These are phyloP conservation scores for Lactarius psammicola DNA, from an alignment of 768 basidiomycete species.

Conservation along the genomic window DNA sequence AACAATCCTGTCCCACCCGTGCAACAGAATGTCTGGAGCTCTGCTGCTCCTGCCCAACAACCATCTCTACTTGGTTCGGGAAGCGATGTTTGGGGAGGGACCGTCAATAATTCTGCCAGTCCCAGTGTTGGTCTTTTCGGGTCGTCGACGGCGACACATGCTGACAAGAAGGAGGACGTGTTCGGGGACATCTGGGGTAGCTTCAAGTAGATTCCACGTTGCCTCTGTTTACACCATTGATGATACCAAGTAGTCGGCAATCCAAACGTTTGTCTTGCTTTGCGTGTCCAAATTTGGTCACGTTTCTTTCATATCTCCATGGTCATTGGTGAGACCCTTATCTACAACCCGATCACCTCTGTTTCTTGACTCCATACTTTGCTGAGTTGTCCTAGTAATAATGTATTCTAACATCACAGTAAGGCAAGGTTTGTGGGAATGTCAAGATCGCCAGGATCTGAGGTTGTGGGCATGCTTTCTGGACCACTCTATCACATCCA, in stretches of 20 bases:
- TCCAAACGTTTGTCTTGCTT: background rate
- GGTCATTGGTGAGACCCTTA: background rate
- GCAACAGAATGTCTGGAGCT: constrained; percentile 39
- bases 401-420: too few relatives aligned
- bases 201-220: constrained; percentile 54
- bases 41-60: constrained; percentile 31
- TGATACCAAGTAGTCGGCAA: background rate
- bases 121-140: constrained; percentile 38
- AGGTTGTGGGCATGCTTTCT: too few relatives aligned
- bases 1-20: constrained; percentile 36
- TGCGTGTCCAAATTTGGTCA: too few relatives aligned
- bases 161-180: constrained; percentile 67
- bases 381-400: too few relatives aligned
- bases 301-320: too few relatives aligned
- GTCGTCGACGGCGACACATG: constrained; percentile 34
- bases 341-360: background rate
- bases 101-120: constrained; percentile 32
- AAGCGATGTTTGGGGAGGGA: constrained; percentile 59
- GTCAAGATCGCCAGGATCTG: too few relatives aligned
- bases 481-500: too few relatives aligned
- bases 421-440: too few relatives aligned
- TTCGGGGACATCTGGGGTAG: constrained; percentile 86
- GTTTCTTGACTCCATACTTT: too few relatives aligned
- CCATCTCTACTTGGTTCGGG: constrained; percentile 40
- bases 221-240: background rate